These are phyloP conservation scores for Suhomyces vadensis DNA, from an alignment of 805 yeast species.

Conservation along the genomic window DNA sequence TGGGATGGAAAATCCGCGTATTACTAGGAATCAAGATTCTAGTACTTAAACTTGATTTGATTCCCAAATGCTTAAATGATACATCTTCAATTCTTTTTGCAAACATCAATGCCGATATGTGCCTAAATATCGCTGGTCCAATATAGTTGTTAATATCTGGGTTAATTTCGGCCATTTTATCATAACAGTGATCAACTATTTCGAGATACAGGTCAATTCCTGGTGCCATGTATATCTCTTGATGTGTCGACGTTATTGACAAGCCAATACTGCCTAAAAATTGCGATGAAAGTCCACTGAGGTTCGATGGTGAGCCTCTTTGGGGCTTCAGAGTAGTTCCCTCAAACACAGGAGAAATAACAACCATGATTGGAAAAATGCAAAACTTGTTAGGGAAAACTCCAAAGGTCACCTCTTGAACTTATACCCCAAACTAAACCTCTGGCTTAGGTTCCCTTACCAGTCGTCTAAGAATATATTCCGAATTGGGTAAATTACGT, in stretches of 20 bases:
- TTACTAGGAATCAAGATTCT: slow-evolving; percentile 1
- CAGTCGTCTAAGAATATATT: not conserved
- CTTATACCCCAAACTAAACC: too few relatives aligned
- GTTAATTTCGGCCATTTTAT: not conserved
- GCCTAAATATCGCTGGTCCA: slow-evolving; percentile 5
- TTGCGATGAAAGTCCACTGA: not conserved
- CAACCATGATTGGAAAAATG: not conserved
- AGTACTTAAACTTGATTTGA: slow-evolving; percentile 2
- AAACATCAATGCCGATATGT: slow-evolving; percentile 4
- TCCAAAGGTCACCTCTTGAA: too few relatives aligned
- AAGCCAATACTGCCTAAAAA: not conserved
- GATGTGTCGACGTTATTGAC: not conserved
- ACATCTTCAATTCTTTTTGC: slow-evolving; percentile 6
- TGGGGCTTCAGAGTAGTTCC: slow-evolving; percentile 1
- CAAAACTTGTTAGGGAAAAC: too few relatives aligned
- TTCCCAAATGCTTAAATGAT: slow-evolving; percentile 1
- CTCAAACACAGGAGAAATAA: not conserved
- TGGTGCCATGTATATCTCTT: slow-evolving; percentile 5
- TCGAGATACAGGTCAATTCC: slow-evolving; percentile 1
- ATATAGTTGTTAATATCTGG: not conserved
- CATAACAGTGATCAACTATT: slow-evolving; percentile 2
- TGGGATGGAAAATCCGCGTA: slow-evolving; percentile 5
- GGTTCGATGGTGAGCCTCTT: not conserved
- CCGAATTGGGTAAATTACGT: slow-evolving; percentile 1
- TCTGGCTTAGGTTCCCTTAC: not conserved